Evolutionary conservation across 768 basidiomycete species (phyloP).

Genomic region (Kwoniella botswanensis): DNA sequence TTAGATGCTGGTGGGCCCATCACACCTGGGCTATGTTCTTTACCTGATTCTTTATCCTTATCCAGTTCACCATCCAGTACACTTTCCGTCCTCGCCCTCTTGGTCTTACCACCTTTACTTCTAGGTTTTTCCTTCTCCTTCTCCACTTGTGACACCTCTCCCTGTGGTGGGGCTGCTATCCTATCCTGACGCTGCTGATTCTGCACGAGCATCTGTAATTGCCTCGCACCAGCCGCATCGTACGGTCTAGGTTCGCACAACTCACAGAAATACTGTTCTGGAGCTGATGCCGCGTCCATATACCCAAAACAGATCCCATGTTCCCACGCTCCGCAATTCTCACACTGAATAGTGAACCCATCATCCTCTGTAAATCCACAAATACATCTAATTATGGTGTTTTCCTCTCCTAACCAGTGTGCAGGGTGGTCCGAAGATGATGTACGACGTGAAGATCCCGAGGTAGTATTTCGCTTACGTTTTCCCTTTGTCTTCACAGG

Average conservation of each 20-base stretch:
- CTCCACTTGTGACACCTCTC: constrained; percentile 1
- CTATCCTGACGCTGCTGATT: constrained; percentile 19
- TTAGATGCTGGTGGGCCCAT: constrained; percentile 49
- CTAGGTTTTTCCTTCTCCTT: constrained; percentile 27
- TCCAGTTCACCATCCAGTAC: constrained; percentile 32
- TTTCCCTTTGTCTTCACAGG: constrained; percentile 29
- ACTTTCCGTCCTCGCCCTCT: constrained; percentile 37
- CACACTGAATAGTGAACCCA: constrained; percentile 85
- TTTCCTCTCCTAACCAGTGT: constrained; percentile 58
- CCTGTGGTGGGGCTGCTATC: background rate
- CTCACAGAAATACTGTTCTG: constrained; percentile 65
- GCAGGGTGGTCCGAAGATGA: constrained; percentile 33
- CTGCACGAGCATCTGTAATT: constrained; percentile 23
- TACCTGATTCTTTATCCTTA: constrained; percentile 11
- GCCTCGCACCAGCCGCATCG: constrained; percentile 34
- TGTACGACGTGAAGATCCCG: constrained; percentile 35
- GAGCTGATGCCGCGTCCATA: constrained; percentile 67
- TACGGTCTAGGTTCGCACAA: constrained; percentile 63
- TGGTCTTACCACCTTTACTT: constrained; percentile 34
- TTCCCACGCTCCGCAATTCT: constrained; percentile 79
- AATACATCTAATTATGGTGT: constrained; percentile 65
- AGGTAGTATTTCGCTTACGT: constrained; percentile 31
- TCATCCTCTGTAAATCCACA: constrained; percentile 77
- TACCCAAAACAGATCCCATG: constrained; percentile 72
- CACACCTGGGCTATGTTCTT: constrained; percentile 41